Evolutionary conservation across 2,329 filamentous ascomycete genomes (phyloP).

Genomic region (Apiospora hydei): DNA sequence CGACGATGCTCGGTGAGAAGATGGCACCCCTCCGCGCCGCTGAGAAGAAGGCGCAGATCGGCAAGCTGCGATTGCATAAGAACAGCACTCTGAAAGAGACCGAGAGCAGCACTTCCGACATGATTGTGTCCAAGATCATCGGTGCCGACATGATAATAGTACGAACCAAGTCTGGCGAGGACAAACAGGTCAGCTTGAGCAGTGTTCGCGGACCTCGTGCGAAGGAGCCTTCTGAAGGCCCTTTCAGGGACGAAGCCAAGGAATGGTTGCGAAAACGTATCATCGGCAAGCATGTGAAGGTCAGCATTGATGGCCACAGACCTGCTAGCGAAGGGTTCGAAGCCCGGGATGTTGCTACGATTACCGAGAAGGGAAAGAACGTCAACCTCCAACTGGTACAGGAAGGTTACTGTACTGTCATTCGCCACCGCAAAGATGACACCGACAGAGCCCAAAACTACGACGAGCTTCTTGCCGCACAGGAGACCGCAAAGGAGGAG

Average conservation of each 20-base stretch:
- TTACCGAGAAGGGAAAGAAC: slow-evolving; percentile 85
- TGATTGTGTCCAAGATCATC: slow-evolving; percentile 83
- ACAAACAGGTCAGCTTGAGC: slow-evolving; percentile 91
- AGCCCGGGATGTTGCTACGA: slow-evolving; percentile 91
- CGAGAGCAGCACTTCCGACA: slow-evolving; percentile 73
- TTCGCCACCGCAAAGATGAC: slow-evolving; percentile 93
- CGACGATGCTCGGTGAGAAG: slow-evolving; percentile 84
- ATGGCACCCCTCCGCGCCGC: slow-evolving; percentile 88
- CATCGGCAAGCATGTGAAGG: slow-evolving; percentile 94
- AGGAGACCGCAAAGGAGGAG: slow-evolving; percentile 83
- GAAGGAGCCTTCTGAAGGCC: slow-evolving; percentile 83
- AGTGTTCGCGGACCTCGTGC: slow-evolving; percentile 93
- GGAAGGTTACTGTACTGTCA: slow-evolving; percentile 90
- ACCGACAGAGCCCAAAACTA: slow-evolving; percentile 94
- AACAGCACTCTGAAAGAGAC: slow-evolving; percentile 76
- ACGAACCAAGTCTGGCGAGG: slow-evolving; percentile 81
- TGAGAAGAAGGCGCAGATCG: slow-evolving; percentile 83
- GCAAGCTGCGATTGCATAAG: slow-evolving; percentile 81
- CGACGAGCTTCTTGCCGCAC: slow-evolving; percentile 82
- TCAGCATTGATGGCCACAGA: slow-evolving; percentile 89
- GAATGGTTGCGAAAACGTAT: slow-evolving; percentile 93
- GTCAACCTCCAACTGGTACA: slow-evolving; percentile 86
- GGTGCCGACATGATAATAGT: slow-evolving; percentile 90
- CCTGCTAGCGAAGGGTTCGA: slow-evolving; percentile 90
- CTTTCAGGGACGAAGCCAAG: slow-evolving; percentile 92